A percentile compares a stretch with the other conserved stretches of the same genome.
Evolutionary conservation across 2,329 filamentous ascomycete genomes (phyloP).

Genomic region (Plenodomus biglobosus): DNA sequence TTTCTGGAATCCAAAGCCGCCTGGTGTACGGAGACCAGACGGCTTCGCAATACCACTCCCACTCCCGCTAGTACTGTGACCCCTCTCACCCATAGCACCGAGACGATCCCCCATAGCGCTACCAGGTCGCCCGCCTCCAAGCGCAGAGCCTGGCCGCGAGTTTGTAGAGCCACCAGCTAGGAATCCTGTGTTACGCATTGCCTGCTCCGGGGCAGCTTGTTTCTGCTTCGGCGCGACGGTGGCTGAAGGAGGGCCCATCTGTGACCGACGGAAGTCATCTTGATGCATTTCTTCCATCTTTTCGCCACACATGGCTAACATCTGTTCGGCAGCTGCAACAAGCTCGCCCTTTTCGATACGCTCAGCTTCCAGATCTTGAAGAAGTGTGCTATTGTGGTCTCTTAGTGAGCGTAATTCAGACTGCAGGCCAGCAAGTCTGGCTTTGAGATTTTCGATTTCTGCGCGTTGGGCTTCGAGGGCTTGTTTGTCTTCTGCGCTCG

Average conservation of each 20-base stretch:
- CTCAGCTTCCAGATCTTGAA: slow-evolving; percentile 69
- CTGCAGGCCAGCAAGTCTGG: slow-evolving; percentile 73
- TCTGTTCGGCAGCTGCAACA: slow-evolving; percentile 78
- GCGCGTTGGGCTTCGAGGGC: slow-evolving; percentile 64
- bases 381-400: slow-evolving; percentile 67
- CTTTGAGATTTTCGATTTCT: slow-evolving; percentile 69
- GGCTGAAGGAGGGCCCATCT: slow-evolving; percentile 32
- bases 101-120: slow-evolving; percentile 25
- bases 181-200: slow-evolving; percentile 38
- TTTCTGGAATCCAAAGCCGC: slow-evolving; percentile 41
- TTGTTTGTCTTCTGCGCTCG: slow-evolving; percentile 47
- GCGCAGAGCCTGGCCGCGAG: slow-evolving; percentile 31
- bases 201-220: slow-evolving; percentile 17
- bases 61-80: slow-evolving; percentile 14
- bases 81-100: slow-evolving; percentile 24
- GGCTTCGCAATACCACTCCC: slow-evolving; percentile 44
- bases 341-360: slow-evolving; percentile 82
- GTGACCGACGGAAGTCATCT: slow-evolving; percentile 56
- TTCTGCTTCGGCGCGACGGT: slow-evolving; percentile 5
- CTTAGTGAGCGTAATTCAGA: slow-evolving; percentile 71
- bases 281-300: slow-evolving; percentile 44
- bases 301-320: slow-evolving; percentile 67
- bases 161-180: slow-evolving; percentile 27
- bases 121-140: slow-evolving; percentile 28
- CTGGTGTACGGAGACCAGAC: slow-evolving; percentile 64